Evolutionary conservation across 75 land plant genomes (phyloP).

Genomic region (Cunninghamia lanceolata): DNA sequence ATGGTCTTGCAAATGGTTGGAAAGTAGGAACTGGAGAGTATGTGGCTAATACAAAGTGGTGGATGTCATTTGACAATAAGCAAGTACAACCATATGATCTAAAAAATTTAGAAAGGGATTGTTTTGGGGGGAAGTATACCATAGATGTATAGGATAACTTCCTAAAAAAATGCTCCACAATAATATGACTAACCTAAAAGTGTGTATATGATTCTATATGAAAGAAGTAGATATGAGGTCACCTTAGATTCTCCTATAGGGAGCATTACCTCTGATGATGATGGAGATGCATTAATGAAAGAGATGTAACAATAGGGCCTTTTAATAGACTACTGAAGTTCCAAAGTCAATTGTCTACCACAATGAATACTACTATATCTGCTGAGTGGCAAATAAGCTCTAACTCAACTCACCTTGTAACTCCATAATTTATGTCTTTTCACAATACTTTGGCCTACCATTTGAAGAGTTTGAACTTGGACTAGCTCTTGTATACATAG

Average conservation of each 20-base stretch:
- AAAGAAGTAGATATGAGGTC: slow-evolving; percentile 10
- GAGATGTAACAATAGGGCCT: neutral
- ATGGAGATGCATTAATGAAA: slow-evolving; percentile 17
- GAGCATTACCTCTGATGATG: slow-evolving; percentile 8
- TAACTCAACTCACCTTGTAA: no score
- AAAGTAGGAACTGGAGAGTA: slow-evolving; percentile 22
- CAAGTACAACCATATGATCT: slow-evolving; percentile 31
- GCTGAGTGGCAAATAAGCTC: no score
- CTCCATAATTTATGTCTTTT: no score
- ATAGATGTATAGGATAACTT: slow-evolving; percentile 30
- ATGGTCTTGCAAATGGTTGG: slow-evolving; percentile 15
- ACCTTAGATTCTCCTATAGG: neutral
- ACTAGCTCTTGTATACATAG: no score
- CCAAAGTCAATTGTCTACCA: no score
- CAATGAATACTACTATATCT: no score
- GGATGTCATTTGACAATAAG: slow-evolving; percentile 36
- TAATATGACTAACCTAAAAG: slow-evolving; percentile 27
- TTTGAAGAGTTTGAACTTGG: no score
- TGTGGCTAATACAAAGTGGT: slow-evolving; percentile 12
- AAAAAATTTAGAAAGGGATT: slow-evolving; percentile 26
- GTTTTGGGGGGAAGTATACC: slow-evolving; percentile 32
- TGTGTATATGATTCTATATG: slow-evolving; percentile 34
- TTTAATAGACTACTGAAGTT: no score
- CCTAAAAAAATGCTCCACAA: slow-evolving; percentile 17
- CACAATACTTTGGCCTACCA: no score